Evolutionary conservation across 257 asterid species (phyloP).

Genomic region (Gentiana macrophylla): DNA sequence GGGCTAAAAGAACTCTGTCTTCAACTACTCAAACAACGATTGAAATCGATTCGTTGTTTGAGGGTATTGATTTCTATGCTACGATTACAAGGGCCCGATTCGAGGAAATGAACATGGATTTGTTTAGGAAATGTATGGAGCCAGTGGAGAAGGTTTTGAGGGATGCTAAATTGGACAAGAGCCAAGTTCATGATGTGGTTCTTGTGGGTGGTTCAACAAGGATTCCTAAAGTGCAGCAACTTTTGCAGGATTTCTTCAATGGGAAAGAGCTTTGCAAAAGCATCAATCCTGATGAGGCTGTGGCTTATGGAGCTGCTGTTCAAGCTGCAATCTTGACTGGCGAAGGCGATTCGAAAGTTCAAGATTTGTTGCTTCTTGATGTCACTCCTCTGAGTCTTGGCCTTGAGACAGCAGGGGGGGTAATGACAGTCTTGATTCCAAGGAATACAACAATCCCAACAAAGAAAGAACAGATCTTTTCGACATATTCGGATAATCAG

Average conservation of each 20-base stretch:
- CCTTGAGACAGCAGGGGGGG: conserved; percentile 21
- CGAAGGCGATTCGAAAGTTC: conserved; percentile 1
- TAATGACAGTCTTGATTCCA: conserved; percentile 24
- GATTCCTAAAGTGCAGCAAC: conserved; percentile 26
- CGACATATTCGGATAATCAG: conserved; percentile 23
- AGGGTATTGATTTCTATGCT: conserved; percentile 20
- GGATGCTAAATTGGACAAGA: conserved; percentile 17
- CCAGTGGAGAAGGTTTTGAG: conserved; percentile 20
- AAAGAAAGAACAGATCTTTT: conserved; percentile 19
- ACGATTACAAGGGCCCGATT: conserved; percentile 20
- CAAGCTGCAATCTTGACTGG: conserved; percentile 23
- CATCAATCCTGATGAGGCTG: conserved; percentile 24
- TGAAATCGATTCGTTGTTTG: conserved; percentile 17
- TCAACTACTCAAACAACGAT: conserved; percentile 19
- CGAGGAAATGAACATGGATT: conserved; percentile 20
- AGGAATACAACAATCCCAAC: conserved; percentile 16
- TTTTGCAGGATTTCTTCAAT: conserved; percentile 25
- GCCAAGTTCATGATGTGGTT: conserved; percentile 19
- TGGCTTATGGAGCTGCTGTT: conserved; percentile 25
- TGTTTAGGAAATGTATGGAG: conserved; percentile 21
- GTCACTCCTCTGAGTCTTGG: conserved; percentile 18
- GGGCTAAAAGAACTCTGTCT: conserved; percentile 21
- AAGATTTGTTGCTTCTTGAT: conserved; percentile 15
- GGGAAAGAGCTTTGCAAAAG: conserved; percentile 23
- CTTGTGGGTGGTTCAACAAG: conserved; percentile 27